A percentile compares a stretch with the other conserved stretches of the same genome.
These are phyloP conservation scores for Berkeleyomyces rouxiae DNA, from an alignment of 2,329 filamentous ascomycete species.

Conservation along the genomic window DNA sequence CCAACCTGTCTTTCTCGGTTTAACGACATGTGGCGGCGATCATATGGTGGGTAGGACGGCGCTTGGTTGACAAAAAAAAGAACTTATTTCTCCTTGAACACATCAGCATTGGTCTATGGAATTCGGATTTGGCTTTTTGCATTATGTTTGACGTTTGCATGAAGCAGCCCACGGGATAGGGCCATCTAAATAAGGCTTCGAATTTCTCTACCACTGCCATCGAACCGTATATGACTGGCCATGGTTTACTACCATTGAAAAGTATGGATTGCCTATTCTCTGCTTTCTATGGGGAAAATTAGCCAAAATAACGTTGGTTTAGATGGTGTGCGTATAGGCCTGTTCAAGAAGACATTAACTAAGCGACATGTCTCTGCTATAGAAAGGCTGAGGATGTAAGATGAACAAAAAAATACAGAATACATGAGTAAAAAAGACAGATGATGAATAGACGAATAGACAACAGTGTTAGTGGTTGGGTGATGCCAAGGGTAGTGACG, in stretches of 20 bases:
- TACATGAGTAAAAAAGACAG: background rate
- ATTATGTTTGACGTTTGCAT: slow-evolving; percentile 13
- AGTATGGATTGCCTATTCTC: slow-evolving; percentile 5
- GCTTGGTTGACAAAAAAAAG: slow-evolving; percentile 15
- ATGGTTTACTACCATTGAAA: slow-evolving; percentile 10
- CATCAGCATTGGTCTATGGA: slow-evolving; percentile 14
- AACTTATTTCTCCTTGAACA: slow-evolving; percentile 13
- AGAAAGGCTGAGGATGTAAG: slow-evolving; percentile 6
- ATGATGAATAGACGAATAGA: background rate
- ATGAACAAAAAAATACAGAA: background rate
- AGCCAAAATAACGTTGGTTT: background rate
- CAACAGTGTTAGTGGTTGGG: background rate
- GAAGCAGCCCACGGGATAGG: slow-evolving; percentile 13
- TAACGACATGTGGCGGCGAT: slow-evolving; percentile 12
- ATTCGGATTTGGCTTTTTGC: slow-evolving; percentile 14
- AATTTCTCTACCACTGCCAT: slow-evolving; percentile 8
- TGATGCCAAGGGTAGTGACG: background rate
- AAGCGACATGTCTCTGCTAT: slow-evolving; percentile 1
- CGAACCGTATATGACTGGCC: slow-evolving; percentile 4
- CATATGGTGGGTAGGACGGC: slow-evolving; percentile 14
- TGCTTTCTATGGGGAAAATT: background rate
- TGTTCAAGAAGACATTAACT: background rate
- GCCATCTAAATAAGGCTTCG: slow-evolving; percentile 12
- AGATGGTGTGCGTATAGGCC: slow-evolving; percentile 3
- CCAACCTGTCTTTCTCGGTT: slow-evolving; percentile 9